Evolutionary conservation across 2,329 filamentous ascomycete genomes (phyloP), one percentile per base, ranked within the genome.

Genomic region (Arthrobotrys iridis): DNA sequence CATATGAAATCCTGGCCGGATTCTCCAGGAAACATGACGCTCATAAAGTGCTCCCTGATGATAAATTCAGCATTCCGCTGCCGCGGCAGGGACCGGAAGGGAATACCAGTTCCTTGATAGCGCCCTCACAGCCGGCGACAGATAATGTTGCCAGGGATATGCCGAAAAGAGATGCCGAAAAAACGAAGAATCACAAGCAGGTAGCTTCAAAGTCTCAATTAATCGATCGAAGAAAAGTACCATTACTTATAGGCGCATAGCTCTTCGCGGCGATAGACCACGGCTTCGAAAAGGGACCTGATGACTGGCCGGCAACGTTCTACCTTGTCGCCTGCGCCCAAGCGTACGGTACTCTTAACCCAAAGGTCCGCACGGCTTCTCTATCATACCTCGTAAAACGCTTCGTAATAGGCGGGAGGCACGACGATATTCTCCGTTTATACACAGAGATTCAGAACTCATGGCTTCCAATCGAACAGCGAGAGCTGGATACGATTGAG

Each of bases 371-470:
- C 13, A 15, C 63, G 7, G 46, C 35, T 18, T 68, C 57, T 1
- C 46, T 75, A 22, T 67, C 71, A 2, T 75, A 75, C 35, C 37
- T 75, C 10, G 71, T 75, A 8, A 75, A 46, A 33, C 60, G 62
- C 33, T 75, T 63, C 40, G 48, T 64, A 8, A 8, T 40, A 11
- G 71, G 58, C 18, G 63, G 63, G 3, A 57, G 58, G 22, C 33
- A 33, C 6, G 24, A 68, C 4, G 63, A 68, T 13, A 58, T 75
- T 7, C 35, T 75, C 24, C 63, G 63, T 13, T 18, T 75, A 13
- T 68, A 68, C 37, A 58, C 63, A 3, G 71, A 75, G 28, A 75
- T 75, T 11, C 55, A 75, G 48, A 75, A 52, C 35, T 75, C 71
- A n/a, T 75, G 71, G 71, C 22, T 75, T 13, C 63, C 63, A 5